Conservation (phyloP, 768 basidiomycete genomes). For the Collybiopsis confluens region DNA sequence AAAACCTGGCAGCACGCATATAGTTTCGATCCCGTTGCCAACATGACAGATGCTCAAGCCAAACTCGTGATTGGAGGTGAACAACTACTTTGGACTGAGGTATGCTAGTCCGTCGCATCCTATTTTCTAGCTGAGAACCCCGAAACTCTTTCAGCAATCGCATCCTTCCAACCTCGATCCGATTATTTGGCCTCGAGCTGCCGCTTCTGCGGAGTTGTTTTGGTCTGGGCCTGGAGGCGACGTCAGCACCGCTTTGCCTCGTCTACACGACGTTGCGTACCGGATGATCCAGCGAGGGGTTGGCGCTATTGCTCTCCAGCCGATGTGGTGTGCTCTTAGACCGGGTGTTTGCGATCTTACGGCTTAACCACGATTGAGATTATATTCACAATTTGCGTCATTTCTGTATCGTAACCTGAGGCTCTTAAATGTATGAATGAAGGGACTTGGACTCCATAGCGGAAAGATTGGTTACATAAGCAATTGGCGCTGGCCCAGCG, state of each 20-base stretch:
- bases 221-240: constrained; percentile 57
- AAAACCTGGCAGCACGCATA: constrained; percentile 77
- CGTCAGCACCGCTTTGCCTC: constrained; percentile 47
- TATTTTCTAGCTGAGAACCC: no score
- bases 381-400: no score
- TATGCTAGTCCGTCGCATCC: no score
- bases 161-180: constrained; percentile 64
- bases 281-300: constrained; percentile 61
- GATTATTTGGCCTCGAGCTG: constrained; percentile 70
- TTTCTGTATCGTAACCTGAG: no score
- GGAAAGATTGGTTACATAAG: no score
- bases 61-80: constrained; percentile 66
- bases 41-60: constrained; percentile 41
- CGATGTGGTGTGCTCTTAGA: constrained; percentile 67
- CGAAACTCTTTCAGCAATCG: constrained; percentile 41
- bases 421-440: no score
- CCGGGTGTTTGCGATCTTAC: constrained; percentile 52
- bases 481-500: no score
- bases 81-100: neutral
- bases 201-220: constrained; percentile 70
- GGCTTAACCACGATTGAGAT: constrained; percentile 16
- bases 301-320: constrained; percentile 57
- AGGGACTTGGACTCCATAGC: no score
- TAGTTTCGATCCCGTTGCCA: constrained; percentile 68
- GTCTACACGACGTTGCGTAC: constrained; percentile 63